Evolutionary conservation across 164 flowering plant genomes (phyloP).

Genomic region (Malania oleifera): DNA sequence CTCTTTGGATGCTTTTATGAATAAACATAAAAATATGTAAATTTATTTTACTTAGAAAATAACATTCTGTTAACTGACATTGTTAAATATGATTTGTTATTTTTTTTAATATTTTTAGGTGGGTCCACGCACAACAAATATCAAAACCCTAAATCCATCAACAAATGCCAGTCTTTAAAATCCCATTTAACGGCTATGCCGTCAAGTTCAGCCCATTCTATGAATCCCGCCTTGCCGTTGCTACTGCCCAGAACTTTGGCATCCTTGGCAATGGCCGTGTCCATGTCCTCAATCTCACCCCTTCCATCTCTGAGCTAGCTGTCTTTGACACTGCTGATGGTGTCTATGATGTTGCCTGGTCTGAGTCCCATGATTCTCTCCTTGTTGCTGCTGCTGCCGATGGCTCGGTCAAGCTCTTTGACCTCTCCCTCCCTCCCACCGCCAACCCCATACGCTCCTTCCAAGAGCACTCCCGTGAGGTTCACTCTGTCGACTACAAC

Average conservation of each 20-base stretch:
- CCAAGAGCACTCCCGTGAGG: constrained; percentile 88
- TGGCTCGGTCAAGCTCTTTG: constrained; percentile 88
- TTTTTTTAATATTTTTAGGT: too few species aligned
- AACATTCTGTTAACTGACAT: too few species aligned
- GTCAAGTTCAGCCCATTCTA: constrained; percentile 94
- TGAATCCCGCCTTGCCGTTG: constrained; percentile 88
- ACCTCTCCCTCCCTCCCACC: constrained; percentile 63
- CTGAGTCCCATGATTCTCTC: constrained; percentile 83
- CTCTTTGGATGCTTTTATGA: too few species aligned
- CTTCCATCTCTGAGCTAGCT: constrained; percentile 42
- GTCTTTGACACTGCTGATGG: constrained; percentile 89
- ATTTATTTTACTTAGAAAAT: too few species aligned
- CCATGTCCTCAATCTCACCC: constrained; percentile 73
- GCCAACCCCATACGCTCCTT: constrained; percentile 74
- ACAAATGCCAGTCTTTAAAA: constrained; percentile 66
- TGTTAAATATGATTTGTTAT: too few species aligned
- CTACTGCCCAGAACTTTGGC: constrained; percentile 95
- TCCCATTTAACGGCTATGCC: constrained; percentile 89
- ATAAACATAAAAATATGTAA: too few species aligned
- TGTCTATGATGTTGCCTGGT: constrained; percentile 85
- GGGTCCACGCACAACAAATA: too few species aligned
- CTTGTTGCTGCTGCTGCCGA: constrained; percentile 84
- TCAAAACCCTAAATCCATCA: constrained; percentile 12
- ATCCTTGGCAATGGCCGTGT: constrained; percentile 93
- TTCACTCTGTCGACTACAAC: constrained; percentile 77